Evolutionary conservation across 73 alveolate genomes (phyloP).

Genomic region (Paramecium primaurelia): DNA sequence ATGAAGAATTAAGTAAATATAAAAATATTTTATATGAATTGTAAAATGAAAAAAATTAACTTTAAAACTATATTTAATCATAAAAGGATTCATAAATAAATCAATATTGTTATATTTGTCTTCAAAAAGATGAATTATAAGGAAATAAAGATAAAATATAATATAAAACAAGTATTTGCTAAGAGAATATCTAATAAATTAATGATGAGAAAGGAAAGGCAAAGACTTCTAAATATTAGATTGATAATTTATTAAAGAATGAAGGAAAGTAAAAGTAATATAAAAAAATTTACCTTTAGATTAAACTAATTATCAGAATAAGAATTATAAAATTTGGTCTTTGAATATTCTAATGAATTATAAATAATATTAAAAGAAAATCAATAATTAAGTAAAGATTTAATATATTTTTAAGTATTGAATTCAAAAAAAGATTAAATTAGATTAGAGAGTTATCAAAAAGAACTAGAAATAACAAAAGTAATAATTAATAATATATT

Average conservation of each 20-base stretch:
- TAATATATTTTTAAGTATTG: not conserved
- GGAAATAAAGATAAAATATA: not conserved
- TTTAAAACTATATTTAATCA: not conserved
- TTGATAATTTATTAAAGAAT: not conserved
- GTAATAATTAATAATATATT: not conserved
- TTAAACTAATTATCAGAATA: not conserved
- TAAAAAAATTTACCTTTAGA: not conserved
- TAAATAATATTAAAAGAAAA: not conserved
- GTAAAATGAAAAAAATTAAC: not conserved
- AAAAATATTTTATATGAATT: not conserved
- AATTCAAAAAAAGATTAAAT: not conserved
- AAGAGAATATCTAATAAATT: not conserved
- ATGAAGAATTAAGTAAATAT: not conserved
- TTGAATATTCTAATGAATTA: not conserved
- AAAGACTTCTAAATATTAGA: not conserved
- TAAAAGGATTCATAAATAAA: not conserved
- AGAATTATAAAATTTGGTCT: not conserved
- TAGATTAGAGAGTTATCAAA: not conserved
- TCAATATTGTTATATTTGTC: not conserved
- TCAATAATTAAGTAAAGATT: not conserved
- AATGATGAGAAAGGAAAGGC: not conserved
- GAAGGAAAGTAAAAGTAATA: not conserved
- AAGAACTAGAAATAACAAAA: not conserved
- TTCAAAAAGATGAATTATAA: not conserved
- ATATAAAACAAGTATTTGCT: not conserved